These are phyloP conservation scores for Tephrocybe sp. DNA, from an alignment of 768 basidiomycete genomes.

Conservation along the genomic window DNA sequence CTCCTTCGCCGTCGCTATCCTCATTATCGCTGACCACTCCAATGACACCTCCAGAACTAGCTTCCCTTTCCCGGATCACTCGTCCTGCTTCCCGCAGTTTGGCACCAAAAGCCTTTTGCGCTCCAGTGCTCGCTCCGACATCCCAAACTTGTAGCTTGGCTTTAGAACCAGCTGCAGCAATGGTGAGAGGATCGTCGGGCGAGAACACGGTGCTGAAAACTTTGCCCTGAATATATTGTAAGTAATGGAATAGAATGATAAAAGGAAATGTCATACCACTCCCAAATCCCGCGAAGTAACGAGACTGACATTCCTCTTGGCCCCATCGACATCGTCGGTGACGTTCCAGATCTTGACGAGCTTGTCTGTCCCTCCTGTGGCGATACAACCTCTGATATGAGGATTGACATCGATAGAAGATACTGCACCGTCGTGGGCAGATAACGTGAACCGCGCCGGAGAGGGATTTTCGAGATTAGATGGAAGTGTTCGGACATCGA, in stretches of 20 bases:
- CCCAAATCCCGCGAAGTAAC: constrained; percentile 88
- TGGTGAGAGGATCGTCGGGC: constrained; percentile 89
- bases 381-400: constrained; percentile 85
- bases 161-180: constrained; percentile 93
- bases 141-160: constrained; percentile 97
- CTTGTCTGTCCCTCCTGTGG: constrained; percentile 93
- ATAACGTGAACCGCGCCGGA: constrained; percentile 80
- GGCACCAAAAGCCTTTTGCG: constrained; percentile 75
- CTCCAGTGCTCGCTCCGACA: constrained; percentile 78
- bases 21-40: constrained; percentile 71
- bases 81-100: constrained; percentile 76
- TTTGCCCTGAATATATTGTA: constrained; percentile 68
- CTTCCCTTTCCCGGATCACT: constrained; percentile 59
- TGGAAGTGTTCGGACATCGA: constrained; percentile 82
- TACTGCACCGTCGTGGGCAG: constrained; percentile 89
- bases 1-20: constrained; percentile 52
- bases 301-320: constrained; percentile 75
- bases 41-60: constrained; percentile 56
- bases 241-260: neutral
- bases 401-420: constrained; percentile 91
- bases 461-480: constrained; percentile 62
- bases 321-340: constrained; percentile 55
- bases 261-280: constrained; percentile 53
- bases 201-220: constrained; percentile 91
- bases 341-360: constrained; percentile 97